phyloP scores from a whole-genome alignment of 83 land plant genomes.

The Diphasiastrum complanatum region DNA sequence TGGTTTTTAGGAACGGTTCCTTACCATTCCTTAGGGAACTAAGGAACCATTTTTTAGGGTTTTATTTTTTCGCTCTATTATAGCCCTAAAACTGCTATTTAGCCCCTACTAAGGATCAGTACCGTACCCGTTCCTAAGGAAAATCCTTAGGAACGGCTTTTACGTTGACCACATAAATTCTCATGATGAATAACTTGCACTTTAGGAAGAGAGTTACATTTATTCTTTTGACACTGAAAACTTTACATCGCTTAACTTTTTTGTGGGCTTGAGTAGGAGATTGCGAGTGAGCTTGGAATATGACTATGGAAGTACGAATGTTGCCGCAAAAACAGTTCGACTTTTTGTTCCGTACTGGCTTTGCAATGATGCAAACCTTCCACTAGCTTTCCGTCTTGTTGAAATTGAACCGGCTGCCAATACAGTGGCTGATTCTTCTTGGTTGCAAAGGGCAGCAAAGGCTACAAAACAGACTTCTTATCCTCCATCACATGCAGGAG shows the following conservation, averaged over 20 bases:
- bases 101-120: too few species aligned
- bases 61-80: too few species aligned
- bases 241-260: too few species aligned
- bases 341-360: constrained; percentile 96
- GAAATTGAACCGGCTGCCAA: constrained; percentile 63
- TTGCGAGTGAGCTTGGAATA: constrained; percentile 82
- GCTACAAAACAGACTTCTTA: constrained; percentile 59
- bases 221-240: neutral
- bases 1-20: too few species aligned
- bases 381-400: constrained; percentile 65
- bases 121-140: too few species aligned
- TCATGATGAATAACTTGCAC: too few species aligned
- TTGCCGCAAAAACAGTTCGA: constrained; percentile 72
- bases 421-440: constrained; percentile 43
- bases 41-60: too few species aligned
- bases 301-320: constrained; percentile 66
- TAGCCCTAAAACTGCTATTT: too few species aligned
- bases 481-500: constrained; percentile 31
- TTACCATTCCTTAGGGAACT: too few species aligned
- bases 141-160: too few species aligned
- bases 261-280: constrained; percentile 40
- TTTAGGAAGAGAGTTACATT: neutral
- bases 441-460: constrained; percentile 57
- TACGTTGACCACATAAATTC: too few species aligned
- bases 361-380: constrained; percentile 58